Conservation (phyloP, 495 filamentous ascomycete genomes). For the Immersiella caudata region DNA sequence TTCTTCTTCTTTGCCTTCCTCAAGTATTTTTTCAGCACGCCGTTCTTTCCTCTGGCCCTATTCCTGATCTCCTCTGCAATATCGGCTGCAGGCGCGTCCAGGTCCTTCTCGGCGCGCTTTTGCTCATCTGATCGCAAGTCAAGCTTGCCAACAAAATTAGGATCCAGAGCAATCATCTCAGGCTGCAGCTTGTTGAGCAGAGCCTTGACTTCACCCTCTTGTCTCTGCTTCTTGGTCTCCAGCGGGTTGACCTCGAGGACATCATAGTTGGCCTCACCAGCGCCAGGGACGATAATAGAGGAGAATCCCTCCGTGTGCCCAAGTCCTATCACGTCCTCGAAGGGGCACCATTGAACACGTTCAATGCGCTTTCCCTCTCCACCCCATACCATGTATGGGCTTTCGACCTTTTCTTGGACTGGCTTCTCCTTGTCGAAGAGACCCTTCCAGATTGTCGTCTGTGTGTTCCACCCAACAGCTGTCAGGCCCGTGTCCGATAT, state of each 20-base stretch:
- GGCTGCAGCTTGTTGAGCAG: slow-evolving; percentile 93
- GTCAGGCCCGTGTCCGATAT: slow-evolving; percentile 88
- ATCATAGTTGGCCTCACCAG: slow-evolving; percentile 96
- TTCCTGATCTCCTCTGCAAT: slow-evolving; percentile 69
- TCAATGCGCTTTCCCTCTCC: slow-evolving; percentile 83
- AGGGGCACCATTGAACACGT: slow-evolving; percentile 87
- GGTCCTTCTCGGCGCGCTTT: slow-evolving; percentile 70
- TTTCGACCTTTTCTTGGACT: slow-evolving; percentile 77
- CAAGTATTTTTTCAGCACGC: slow-evolving; percentile 79
- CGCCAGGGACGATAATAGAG: slow-evolving; percentile 85
- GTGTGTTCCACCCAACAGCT: slow-evolving; percentile 90
- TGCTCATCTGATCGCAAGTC: slow-evolving; percentile 76
- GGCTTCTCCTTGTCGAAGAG: slow-evolving; percentile 69
- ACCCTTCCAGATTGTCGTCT: slow-evolving; percentile 85
- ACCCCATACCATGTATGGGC: slow-evolving; percentile 92
- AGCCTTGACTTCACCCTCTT: slow-evolving; percentile 86
- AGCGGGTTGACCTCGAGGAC: slow-evolving; percentile 94
- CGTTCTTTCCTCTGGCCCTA: slow-evolving; percentile 88
- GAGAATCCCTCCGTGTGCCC: slow-evolving; percentile 85
- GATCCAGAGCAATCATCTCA: slow-evolving; percentile 95
- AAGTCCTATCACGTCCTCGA: slow-evolving; percentile 87
- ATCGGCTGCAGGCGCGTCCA: slow-evolving; percentile 73
- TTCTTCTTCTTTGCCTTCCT: slow-evolving; percentile 89
- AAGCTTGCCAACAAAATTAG: slow-evolving; percentile 83
- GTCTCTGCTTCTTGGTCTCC: slow-evolving; percentile 89